A percentile compares a stretch with the other conserved stretches of the same genome.
Evolutionary conservation across 495 filamentous ascomycete genomes (phyloP).

Genomic region (Aspergillus olivimuriae): DNA sequence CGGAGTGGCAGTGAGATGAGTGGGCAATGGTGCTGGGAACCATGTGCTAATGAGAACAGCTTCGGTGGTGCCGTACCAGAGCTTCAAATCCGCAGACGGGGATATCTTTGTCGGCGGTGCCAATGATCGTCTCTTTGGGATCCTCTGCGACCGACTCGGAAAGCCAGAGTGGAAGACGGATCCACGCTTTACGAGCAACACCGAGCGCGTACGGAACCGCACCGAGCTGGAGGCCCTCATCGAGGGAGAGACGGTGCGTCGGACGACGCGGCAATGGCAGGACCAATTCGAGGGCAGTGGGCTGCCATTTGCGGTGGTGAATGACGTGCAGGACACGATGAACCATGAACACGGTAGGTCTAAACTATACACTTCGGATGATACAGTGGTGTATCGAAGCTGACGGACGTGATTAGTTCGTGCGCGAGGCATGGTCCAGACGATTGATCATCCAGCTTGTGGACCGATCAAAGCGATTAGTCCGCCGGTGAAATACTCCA

Average conservation of each 20-base stretch:
- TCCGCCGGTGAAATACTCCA: slow-evolving; percentile 92
- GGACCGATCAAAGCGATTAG: slow-evolving; percentile 86
- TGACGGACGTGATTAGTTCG: slow-evolving; percentile 51
- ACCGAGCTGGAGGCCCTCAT: slow-evolving; percentile 69
- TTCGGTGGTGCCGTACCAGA: slow-evolving; percentile 90
- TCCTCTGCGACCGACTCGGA: slow-evolving; percentile 74
- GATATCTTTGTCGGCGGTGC: slow-evolving; percentile 89
- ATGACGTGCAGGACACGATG: slow-evolving; percentile 78
- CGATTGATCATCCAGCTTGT: slow-evolving; percentile 74
- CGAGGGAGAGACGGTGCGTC: slow-evolving; percentile 55
- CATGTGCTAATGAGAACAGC: slow-evolving; percentile 41
- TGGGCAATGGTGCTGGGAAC: background rate
- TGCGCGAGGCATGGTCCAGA: slow-evolving; percentile 80
- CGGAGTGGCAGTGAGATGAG: background rate
- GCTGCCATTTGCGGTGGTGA: slow-evolving; percentile 94
- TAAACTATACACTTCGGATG: no score
- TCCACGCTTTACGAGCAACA: slow-evolving; percentile 69
- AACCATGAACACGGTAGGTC: slow-evolving; percentile 72
- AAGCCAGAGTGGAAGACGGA: slow-evolving; percentile 75
- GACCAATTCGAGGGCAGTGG: slow-evolving; percentile 80
- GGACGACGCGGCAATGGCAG: slow-evolving; percentile 87
- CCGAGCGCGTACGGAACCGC: slow-evolving; percentile 70
- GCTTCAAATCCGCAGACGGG: slow-evolving; percentile 87
- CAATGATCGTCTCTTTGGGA: slow-evolving; percentile 84
- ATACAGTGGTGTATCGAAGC: no score